Percentiles rank a stretch among this genome's conserved stretches.
These are phyloP conservation scores for Linnemannia exigua DNA, from an alignment of 192 early-diverging fungal genomes.

Conservation along the genomic window DNA sequence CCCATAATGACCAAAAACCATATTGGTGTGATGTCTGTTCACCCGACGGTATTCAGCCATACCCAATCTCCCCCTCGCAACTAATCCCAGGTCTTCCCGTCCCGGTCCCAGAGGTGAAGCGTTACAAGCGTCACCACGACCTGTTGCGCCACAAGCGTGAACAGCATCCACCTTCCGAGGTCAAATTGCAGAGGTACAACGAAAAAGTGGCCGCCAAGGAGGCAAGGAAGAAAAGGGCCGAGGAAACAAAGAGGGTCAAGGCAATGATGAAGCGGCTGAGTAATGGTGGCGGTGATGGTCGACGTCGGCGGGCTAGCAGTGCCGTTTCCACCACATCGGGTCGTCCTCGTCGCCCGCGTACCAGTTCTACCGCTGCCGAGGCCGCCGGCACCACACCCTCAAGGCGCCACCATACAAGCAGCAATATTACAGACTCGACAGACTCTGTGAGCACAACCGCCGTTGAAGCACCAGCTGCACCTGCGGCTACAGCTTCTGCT, in stretches of 20 bases:
- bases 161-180: conserved; percentile 38
- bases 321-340: no score
- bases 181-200: conserved; percentile 15
- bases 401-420: no score
- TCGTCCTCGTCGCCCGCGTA: no score
- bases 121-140: conserved; percentile 51
- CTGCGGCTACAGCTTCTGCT: neutral
- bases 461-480: neutral
- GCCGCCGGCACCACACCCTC: no score
- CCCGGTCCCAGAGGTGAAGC: conserved; percentile 16
- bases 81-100: neutral
- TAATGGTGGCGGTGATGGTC: neutral
- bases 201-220: conserved; percentile 1
- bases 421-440: no score
- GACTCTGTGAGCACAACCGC: neutral
- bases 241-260: neutral
- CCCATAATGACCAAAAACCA: conserved; percentile 30
- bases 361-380: no score
- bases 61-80: neutral
- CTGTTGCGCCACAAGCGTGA: conserved; percentile 46
- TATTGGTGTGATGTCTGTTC: conserved; percentile 45
- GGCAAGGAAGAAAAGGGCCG: neutral
- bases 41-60: conserved; percentile 11
- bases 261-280: neutral
- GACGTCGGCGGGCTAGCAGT: no score